Evolutionary conservation across 2,329 filamentous ascomycete species (phyloP), one percentile per base, ranked within the genome.

Genomic region (Monilinia polystroma): DNA sequence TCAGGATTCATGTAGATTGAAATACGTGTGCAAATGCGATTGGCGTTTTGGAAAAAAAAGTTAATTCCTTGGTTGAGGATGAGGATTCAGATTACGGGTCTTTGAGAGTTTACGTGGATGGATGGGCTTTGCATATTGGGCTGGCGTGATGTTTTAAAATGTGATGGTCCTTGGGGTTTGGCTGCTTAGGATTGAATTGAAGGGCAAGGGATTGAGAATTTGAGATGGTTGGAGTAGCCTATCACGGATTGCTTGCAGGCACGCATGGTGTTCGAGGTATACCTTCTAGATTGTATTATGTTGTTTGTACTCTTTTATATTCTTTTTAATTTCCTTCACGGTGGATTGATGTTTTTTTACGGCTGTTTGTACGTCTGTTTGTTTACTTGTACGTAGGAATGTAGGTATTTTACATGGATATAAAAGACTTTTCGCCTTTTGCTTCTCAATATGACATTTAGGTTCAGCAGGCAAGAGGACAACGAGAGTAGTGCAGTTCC

Each of bases 281-380:
- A 59, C 57, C 65, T 71, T 72, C 67, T 71, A 70, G 69, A 70
- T 68, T 73, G 71, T 73, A 72, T 71, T 72, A 73, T 65, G 65
- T 23, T 55, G 29, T 53, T 56, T 66, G 58, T 66, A 55, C 14
- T 47, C 35, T 66, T 52, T 49, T 60, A 26, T 38, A 47, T 53
- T 60, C 47, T 35, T 60, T 41, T 41, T 60, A 53, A 43, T 60
- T 53, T 35, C 35, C 41, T 66, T 23, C 45, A 52, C 41, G 6
- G 23, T 32, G 23, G n/a, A 3, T 64, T 10, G 11, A 20, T 56
- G 26, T 32, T 23, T 32, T 23, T 29, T 18, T n/a, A 8, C 20
- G 32, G 23, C 6, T 16, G 32, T 35, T 16, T 60, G 20, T 10
- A 49, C 38, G 54, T 56, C 3, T 47, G 18, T 7, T 7, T 47